phyloP scores from a whole-genome alignment of 2,329 filamentous ascomycete genomes.

The Scedosporium apiospermum region DNA sequence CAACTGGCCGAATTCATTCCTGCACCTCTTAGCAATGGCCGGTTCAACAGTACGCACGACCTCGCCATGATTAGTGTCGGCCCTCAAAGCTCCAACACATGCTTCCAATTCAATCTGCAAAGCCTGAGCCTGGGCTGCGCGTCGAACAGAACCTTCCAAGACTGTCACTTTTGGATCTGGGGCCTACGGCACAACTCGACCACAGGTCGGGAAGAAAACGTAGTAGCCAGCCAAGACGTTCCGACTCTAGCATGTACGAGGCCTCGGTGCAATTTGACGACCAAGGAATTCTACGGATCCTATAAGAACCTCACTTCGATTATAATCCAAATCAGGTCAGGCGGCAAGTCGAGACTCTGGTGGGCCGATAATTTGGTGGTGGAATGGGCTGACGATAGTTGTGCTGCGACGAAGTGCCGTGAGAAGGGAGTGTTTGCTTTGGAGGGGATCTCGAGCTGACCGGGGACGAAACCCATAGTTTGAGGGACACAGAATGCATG shows the following conservation, averaged over 20 bases:
- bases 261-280: not conserved
- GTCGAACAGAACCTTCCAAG: conserved; percentile 14
- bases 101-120: conserved; percentile 26
- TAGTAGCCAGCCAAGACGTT: not conserved
- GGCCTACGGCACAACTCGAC: conserved; percentile 17
- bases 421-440: not conserved
- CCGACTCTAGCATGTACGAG: not conserved
- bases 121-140: conserved; percentile 28
- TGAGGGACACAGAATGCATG: not conserved
- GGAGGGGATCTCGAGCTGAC: not conserved
- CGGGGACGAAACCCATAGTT: no score
- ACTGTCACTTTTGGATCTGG: conserved; percentile 27
- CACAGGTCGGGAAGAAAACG: not conserved
- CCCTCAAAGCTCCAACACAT: conserved; percentile 11
- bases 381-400: not conserved
- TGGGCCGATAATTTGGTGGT: not conserved
- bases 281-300: not conserved
- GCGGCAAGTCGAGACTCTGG: not conserved
- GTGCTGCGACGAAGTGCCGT: not conserved
- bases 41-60: conserved; percentile 11
- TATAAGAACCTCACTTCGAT: conserved; percentile 1
- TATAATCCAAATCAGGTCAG: not conserved
- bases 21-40: conserved; percentile 13
- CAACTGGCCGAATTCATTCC: conserved; percentile 20
- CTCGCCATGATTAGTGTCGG: conserved; percentile 17